Percentiles rank a stretch among this genome's conserved stretches.
Conservation (phyloP, 1,139 yeast genomes). For the Geotrichum reessii region DNA sequence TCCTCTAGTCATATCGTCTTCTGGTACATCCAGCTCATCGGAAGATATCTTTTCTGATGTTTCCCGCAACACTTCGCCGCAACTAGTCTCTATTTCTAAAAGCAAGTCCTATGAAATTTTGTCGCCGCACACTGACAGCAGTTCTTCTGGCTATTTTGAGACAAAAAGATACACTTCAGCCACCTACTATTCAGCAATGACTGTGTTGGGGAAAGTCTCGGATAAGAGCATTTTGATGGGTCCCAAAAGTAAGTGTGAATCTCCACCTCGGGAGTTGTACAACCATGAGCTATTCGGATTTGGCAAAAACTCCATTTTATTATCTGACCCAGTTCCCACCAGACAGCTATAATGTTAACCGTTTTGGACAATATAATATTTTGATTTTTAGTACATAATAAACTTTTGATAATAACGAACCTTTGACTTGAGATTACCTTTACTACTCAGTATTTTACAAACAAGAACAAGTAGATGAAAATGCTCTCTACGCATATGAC, state of each 20-base stretch:
- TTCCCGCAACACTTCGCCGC: slow-evolving; percentile 11
- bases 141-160: neutral
- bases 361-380: neutral
- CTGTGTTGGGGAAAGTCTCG: neutral
- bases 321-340: neutral
- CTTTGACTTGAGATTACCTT: no score
- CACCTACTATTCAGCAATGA: neutral
- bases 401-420: neutral
- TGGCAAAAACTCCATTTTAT: neutral
- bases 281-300: neutral
- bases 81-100: neutral
- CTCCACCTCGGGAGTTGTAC: neutral
- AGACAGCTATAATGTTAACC: neutral
- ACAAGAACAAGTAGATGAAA: no score
- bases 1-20: neutral
- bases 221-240: neutral
- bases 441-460: no score
- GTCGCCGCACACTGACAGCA: neutral
- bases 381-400: neutral
- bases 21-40: slow-evolving; percentile 1
- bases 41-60: slow-evolving; percentile 7
- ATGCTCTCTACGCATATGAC: no score
- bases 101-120: neutral
- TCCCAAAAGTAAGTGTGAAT: neutral
- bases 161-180: neutral